Percentiles rank a stretch among this genome's conserved stretches.
Evolutionary conservation across 1,284 basidiomycete species (phyloP).

Genomic region (Cryptococcus deneoformans): DNA sequence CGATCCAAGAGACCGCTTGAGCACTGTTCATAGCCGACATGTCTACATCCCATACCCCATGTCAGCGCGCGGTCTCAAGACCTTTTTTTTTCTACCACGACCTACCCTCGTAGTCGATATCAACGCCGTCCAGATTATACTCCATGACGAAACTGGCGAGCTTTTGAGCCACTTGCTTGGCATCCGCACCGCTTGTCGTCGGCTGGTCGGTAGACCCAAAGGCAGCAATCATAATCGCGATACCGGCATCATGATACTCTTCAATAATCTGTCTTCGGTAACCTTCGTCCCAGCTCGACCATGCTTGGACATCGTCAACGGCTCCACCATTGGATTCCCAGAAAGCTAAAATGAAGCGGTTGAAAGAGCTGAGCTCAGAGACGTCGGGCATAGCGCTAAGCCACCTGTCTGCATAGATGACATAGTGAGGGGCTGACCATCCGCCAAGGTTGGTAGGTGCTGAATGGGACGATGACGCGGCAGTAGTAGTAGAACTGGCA

Average conservation of each 20-base stretch:
- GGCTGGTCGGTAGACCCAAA: conserved; percentile 52
- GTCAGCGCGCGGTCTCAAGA: conserved; percentile 1
- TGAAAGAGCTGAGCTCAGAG: conserved; percentile 36
- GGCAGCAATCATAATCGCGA: conserved; percentile 52
- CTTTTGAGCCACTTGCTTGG: conserved; percentile 37
- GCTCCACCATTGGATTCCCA: conserved; percentile 48
- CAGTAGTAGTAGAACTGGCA: no score
- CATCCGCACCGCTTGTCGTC: conserved; percentile 45
- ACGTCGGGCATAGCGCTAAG: conserved; percentile 31
- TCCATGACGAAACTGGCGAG: conserved; percentile 48
- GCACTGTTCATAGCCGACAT: conserved; percentile 40
- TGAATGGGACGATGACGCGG: no score
- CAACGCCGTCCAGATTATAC: conserved; percentile 54
- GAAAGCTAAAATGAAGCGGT: conserved; percentile 53
- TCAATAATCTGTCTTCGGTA: conserved; percentile 38
- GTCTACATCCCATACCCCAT: conserved; percentile 8
- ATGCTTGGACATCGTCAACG: conserved; percentile 43
- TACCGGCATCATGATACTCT: conserved; percentile 50
- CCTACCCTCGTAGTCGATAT: conserved; percentile 53
- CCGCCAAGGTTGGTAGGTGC: not conserved
- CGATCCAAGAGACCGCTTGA: conserved; percentile 39
- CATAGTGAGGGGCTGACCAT: conserved; percentile 40
- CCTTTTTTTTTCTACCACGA: not conserved
- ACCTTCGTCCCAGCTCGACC: conserved; percentile 31
- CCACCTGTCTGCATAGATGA: conserved; percentile 40